Evolutionary conservation across 495 filamentous ascomycete genomes (phyloP).

Genomic region (Trichoderma reesei): DNA sequence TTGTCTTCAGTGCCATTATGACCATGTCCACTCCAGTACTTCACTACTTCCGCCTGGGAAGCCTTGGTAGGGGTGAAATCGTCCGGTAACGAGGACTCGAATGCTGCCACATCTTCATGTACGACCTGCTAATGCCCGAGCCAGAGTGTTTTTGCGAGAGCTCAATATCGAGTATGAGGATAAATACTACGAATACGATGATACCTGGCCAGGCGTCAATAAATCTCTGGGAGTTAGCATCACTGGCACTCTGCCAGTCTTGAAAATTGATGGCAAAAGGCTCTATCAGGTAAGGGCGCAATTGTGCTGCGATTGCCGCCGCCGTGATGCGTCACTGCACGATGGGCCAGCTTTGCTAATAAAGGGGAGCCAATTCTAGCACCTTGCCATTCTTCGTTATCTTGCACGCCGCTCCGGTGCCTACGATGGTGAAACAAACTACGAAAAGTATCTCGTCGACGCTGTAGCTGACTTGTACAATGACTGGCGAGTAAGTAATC

Average conservation of each 20-base stretch:
- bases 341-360: background rate
- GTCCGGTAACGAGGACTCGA: background rate
- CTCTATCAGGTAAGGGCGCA: background rate
- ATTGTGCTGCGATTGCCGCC: background rate
- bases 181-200: background rate
- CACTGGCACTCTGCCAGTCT: background rate
- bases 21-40: background rate
- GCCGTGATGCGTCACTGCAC: background rate
- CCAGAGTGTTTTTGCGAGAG: background rate
- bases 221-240: background rate
- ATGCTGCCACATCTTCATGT: background rate
- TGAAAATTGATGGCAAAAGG: constrained; percentile 1
- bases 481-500: background rate
- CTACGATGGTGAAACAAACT: background rate
- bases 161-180: constrained; percentile 2
- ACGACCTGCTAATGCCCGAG: background rate
- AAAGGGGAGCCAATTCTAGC: background rate
- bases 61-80: background rate
- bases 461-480: constrained; percentile 1
- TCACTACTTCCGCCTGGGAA: background rate
- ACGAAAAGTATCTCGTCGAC: background rate
- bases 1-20: background rate
- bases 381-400: constrained; percentile 4
- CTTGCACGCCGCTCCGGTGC: background rate
- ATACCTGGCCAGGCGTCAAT: background rate